A percentile compares a stretch with the other conserved stretches of the same genome.
Evolutionary conservation across 2,329 filamentous ascomycete species (phyloP).

Genomic region (Calonectria hawksworthii): DNA sequence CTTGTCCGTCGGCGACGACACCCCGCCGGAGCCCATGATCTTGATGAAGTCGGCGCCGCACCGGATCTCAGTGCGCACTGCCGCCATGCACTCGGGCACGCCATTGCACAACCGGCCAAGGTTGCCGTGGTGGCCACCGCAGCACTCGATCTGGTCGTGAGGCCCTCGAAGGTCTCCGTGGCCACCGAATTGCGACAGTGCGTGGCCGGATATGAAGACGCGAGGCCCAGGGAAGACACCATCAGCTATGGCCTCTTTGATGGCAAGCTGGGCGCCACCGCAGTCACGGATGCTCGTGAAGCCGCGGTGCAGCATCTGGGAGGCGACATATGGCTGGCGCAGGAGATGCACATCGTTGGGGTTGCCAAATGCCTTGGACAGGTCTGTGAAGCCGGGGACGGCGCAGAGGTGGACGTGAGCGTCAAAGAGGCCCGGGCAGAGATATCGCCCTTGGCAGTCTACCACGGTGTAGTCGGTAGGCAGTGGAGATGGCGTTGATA

Average conservation of each 20-base stretch:
- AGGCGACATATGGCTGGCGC: conserved; percentile 61
- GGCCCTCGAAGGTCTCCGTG: conserved; percentile 65
- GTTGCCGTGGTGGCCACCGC: conserved; percentile 52
- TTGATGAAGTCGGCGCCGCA: conserved; percentile 73
- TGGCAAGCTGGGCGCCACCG: conserved; percentile 66
- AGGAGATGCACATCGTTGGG: conserved; percentile 55
- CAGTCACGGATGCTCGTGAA: conserved; percentile 72
- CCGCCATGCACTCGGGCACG: conserved; percentile 66
- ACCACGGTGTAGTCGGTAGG: conserved; percentile 27
- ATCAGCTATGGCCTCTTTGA: conserved; percentile 69
- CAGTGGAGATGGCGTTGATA: conserved; percentile 1
- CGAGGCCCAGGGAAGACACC: conserved; percentile 66
- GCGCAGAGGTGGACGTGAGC: conserved; percentile 50
- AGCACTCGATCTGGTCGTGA: conserved; percentile 57
- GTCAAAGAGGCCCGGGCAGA: conserved; percentile 50
- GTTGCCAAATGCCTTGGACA: conserved; percentile 45
- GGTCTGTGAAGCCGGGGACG: conserved; percentile 45
- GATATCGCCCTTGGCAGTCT: conserved; percentile 43
- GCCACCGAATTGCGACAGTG: conserved; percentile 69
- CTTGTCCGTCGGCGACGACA: conserved; percentile 67
- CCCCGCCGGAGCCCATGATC: conserved; percentile 71
- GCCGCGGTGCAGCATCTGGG: conserved; percentile 66
- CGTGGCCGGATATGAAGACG: conserved; percentile 67
- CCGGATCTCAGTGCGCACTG: conserved; percentile 66
- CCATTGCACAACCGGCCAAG: conserved; percentile 65